Conservation (phyloP, 202 grass and related monocot genomes). For the Alloteropsis angusta region DNA sequence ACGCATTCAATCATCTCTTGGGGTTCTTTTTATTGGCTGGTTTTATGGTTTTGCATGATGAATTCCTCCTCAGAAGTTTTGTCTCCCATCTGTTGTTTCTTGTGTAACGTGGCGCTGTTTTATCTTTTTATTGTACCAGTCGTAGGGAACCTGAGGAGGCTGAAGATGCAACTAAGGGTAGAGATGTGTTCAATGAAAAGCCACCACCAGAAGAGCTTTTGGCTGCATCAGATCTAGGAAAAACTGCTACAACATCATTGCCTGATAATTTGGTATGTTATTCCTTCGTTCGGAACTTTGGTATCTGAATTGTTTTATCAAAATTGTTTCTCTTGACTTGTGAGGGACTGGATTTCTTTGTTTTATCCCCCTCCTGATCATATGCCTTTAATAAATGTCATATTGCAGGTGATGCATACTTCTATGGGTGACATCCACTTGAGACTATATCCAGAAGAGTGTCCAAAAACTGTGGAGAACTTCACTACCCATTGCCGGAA, state of each 20-base stretch:
- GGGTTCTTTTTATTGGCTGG: background rate
- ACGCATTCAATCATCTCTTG: conserved; percentile 15
- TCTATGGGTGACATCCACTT: conserved; percentile 94
- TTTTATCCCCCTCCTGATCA: background rate
- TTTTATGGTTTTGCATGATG: conserved; percentile 11
- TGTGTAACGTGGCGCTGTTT: background rate
- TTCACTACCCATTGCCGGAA: conserved; percentile 98
- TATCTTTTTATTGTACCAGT: conserved; percentile 31
- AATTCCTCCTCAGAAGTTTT: background rate
- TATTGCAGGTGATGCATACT: conserved; percentile 78
- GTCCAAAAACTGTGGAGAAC: conserved; percentile 98
- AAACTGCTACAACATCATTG: conserved; percentile 73
- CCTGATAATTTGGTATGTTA: conserved; percentile 78
- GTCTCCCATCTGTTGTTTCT: background rate
- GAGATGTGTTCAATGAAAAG: conserved; percentile 98
- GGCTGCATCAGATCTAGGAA: conserved; percentile 85
- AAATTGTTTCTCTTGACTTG: background rate
- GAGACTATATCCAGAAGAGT: conserved; percentile 94
- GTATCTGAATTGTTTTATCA: background rate
- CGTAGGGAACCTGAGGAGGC: conserved; percentile 92
- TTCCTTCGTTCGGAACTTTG: background rate
- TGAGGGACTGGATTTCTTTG: background rate
- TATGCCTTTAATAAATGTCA: background rate
- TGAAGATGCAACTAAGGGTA: conserved; percentile 96
- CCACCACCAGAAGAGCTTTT: conserved; percentile 96